These are phyloP conservation scores for Ceratocystis variospora DNA, from an alignment of 2,329 filamentous ascomycete species.

Conservation along the genomic window DNA sequence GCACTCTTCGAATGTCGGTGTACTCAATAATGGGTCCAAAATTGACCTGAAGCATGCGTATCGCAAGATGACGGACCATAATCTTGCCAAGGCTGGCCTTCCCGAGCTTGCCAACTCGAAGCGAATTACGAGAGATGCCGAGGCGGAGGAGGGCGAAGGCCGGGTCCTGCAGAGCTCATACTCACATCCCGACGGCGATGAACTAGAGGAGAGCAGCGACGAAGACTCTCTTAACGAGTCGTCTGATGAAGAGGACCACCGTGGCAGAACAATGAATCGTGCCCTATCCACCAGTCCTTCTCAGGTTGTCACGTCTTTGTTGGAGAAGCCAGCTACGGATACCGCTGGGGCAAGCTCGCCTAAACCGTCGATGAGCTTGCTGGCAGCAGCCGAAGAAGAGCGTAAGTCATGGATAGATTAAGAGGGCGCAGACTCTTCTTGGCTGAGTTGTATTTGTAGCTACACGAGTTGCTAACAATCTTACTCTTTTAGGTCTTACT, in stretches of 20 bases:
- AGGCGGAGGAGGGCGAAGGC: slow-evolving; percentile 32
- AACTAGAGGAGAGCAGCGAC: slow-evolving; percentile 49
- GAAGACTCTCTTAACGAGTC: slow-evolving; percentile 42
- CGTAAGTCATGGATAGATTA: slow-evolving; percentile 39
- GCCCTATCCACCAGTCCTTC: slow-evolving; percentile 1
- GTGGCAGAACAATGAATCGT: slow-evolving; percentile 45
- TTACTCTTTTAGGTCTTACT: slow-evolving; percentile 4
- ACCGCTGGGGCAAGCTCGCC: slow-evolving; percentile 24
- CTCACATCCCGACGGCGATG: slow-evolving; percentile 50
- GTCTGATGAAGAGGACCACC: slow-evolving; percentile 54
- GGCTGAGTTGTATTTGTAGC: no score
- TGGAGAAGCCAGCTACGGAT: neutral
- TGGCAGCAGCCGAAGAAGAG: slow-evolving; percentile 67
- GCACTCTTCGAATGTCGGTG: slow-evolving; percentile 28
- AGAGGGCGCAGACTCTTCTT: neutral
- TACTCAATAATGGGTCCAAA: slow-evolving; percentile 46
- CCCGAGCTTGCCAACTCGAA: slow-evolving; percentile 48
- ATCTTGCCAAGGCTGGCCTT: slow-evolving; percentile 48
- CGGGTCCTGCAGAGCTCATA: slow-evolving; percentile 55
- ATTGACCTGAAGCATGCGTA: slow-evolving; percentile 59
- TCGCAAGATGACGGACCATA: slow-evolving; percentile 56
- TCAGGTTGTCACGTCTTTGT: slow-evolving; percentile 7
- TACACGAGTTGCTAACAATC: neutral
- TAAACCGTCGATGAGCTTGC: slow-evolving; percentile 41
- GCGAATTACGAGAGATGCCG: slow-evolving; percentile 24